Evolutionary conservation across 345 rosid species (phyloP).

Genomic region (Orychophragmus violaceus): DNA sequence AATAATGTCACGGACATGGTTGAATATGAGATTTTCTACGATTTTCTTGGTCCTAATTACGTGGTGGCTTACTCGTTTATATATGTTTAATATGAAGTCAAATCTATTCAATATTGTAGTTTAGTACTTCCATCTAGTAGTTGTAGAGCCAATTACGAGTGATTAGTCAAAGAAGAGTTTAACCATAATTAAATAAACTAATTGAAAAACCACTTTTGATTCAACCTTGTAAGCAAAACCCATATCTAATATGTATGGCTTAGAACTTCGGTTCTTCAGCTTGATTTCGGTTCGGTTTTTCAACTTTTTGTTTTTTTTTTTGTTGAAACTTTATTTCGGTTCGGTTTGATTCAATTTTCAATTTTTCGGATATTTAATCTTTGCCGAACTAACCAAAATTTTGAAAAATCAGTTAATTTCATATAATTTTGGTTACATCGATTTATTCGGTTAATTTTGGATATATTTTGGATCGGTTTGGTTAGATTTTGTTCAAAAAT

Average conservation of each 20-base stretch:
- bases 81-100: conserved; percentile 16
- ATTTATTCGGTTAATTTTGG: too few species aligned
- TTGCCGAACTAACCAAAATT: too few species aligned
- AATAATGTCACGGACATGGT: conserved; percentile 1
- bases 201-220: not conserved
- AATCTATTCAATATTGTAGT: not conserved
- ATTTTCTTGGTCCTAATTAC: conserved; percentile 2
- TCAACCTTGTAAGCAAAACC: not conserved
- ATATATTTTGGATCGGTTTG: too few species aligned
- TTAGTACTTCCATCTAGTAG: not conserved
- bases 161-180: conserved; percentile 6
- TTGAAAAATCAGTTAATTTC: too few species aligned
- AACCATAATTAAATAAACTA: not conserved
- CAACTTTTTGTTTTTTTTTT: too few species aligned
- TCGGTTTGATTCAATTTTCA: too few species aligned
- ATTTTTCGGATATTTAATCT: too few species aligned
- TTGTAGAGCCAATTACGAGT: not conserved
- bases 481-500: too few species aligned
- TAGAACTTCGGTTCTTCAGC: too few species aligned
- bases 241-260: not conserved
- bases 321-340: too few species aligned
- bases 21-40: conserved; percentile 7
- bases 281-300: too few species aligned
- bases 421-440: too few species aligned
- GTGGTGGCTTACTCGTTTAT: not conserved